These are phyloP conservation scores for Beta macrorhiza DNA, from an alignment of 179 eudicot species.

Conservation along the genomic window DNA sequence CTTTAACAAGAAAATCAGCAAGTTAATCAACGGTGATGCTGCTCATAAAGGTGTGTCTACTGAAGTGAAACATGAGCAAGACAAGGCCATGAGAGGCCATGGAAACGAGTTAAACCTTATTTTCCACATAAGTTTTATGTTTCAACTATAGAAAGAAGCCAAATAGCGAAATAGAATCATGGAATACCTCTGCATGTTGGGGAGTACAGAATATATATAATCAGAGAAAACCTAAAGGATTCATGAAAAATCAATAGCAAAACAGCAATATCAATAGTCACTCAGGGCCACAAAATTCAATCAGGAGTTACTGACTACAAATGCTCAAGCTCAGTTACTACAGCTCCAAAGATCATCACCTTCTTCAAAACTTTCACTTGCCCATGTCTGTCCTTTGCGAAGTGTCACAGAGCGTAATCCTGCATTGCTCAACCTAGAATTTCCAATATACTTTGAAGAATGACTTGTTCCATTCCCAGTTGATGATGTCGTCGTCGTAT, in stretches of 20 bases:
- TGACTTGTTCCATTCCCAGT: constrained; percentile 81
- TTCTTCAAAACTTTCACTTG: constrained; percentile 75
- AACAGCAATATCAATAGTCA: not conserved
- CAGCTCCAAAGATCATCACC: constrained; percentile 45
- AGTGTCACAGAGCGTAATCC: constrained; percentile 68
- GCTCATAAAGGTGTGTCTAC: not conserved
- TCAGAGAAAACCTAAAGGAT: not conserved
- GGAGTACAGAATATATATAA: not conserved
- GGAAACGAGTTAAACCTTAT: not conserved
- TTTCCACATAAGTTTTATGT: not conserved
- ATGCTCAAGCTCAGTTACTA: not conserved
- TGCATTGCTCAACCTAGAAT: constrained; percentile 62
- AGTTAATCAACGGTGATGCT: not conserved
- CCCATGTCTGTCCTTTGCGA: constrained; percentile 71
- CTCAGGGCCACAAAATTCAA: not conserved
- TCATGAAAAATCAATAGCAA: not conserved
- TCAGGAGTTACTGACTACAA: not conserved
- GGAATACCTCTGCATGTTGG: not conserved
- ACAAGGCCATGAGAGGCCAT: not conserved
- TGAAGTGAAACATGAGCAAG: not conserved
- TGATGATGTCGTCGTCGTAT: constrained; percentile 42
- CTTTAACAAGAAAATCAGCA: not conserved
- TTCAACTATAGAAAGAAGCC: not conserved
- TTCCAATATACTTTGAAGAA: constrained; percentile 60
- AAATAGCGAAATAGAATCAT: not conserved